Evolutionary conservation across 192 early-diverging fungal genomes (phyloP).

Genomic region (Umbelopsis sp.): DNA sequence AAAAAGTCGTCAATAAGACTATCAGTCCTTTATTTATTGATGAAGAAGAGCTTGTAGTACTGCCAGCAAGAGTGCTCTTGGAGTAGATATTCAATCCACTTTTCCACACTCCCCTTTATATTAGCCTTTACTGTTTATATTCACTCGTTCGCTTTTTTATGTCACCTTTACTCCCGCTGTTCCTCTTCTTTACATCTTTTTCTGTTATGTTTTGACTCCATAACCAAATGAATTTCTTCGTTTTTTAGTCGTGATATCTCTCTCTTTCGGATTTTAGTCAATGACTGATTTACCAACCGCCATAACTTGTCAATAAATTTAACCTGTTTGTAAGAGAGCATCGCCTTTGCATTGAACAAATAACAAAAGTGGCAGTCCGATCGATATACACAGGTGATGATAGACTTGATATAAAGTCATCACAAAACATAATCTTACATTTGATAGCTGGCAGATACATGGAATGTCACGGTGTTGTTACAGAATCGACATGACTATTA

Average conservation of each 20-base stretch:
- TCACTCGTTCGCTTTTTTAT: not conserved
- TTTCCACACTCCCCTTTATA: not conserved
- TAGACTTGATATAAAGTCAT: no score
- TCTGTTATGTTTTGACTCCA: not conserved
- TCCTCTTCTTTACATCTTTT: not conserved
- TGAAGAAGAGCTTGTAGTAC: conserved; percentile 33
- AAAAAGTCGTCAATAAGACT: conserved; percentile 29
- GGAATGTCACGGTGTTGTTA: no score
- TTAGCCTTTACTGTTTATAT: not conserved
- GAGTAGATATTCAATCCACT: conserved; percentile 7
- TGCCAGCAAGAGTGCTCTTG: conserved; percentile 34
- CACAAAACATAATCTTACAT: no score
- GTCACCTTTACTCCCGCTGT: no score
- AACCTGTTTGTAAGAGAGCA: no score
- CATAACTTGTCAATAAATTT: no score
- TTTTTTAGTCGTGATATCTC: not conserved
- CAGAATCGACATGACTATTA: no score
- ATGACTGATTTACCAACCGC: no score
- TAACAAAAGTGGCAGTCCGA: no score
- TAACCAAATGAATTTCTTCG: not conserved
- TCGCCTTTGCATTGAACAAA: no score
- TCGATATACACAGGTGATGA: no score
- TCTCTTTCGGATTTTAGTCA: not conserved
- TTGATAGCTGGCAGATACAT: no score
- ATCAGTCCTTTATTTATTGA: conserved; percentile 38